Conservation (phyloP, 1,139 yeast genomes). For the Blastobotrys persicus region DNA sequence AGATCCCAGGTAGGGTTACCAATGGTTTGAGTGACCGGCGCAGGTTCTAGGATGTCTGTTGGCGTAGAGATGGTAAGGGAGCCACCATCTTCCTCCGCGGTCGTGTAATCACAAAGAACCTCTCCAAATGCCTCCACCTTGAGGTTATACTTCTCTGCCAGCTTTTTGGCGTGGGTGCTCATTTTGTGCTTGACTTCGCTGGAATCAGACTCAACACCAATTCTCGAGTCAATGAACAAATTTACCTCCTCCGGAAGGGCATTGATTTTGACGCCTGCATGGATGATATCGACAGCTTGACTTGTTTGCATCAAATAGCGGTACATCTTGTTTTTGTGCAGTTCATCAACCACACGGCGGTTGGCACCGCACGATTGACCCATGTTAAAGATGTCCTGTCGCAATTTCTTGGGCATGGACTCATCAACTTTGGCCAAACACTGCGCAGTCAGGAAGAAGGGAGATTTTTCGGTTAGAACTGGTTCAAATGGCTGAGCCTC, state of each 20-base stretch:
- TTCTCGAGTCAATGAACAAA: constrained; percentile 56
- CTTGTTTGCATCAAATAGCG: constrained; percentile 51
- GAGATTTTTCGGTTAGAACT: constrained; percentile 49
- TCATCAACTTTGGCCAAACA: constrained; percentile 28
- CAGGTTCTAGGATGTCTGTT: constrained; percentile 46
- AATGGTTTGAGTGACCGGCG: constrained; percentile 53
- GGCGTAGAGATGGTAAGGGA: constrained; percentile 5
- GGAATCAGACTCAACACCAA: constrained; percentile 51
- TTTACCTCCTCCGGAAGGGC: constrained; percentile 70
- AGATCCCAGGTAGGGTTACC: constrained; percentile 51
- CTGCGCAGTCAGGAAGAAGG: constrained; percentile 47
- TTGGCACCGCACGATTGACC: neutral
- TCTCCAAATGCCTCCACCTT: constrained; percentile 45
- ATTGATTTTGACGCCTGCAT: constrained; percentile 69
- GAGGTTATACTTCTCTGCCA: constrained; percentile 48
- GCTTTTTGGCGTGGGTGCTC: constrained; percentile 37
- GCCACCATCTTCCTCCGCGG: constrained; percentile 7
- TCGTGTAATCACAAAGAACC: constrained; percentile 6
- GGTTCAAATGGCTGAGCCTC: constrained; percentile 52
- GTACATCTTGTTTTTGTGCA: constrained; percentile 30
- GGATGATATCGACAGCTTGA: constrained; percentile 64
- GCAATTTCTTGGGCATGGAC: constrained; percentile 2
- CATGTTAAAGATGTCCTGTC: constrained; percentile 5
- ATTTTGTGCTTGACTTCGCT: constrained; percentile 43
- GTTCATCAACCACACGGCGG: constrained; percentile 22